phyloP scores from a whole-genome alignment of 75 land plant genomes.

The Sequoia sempervirens region DNA sequence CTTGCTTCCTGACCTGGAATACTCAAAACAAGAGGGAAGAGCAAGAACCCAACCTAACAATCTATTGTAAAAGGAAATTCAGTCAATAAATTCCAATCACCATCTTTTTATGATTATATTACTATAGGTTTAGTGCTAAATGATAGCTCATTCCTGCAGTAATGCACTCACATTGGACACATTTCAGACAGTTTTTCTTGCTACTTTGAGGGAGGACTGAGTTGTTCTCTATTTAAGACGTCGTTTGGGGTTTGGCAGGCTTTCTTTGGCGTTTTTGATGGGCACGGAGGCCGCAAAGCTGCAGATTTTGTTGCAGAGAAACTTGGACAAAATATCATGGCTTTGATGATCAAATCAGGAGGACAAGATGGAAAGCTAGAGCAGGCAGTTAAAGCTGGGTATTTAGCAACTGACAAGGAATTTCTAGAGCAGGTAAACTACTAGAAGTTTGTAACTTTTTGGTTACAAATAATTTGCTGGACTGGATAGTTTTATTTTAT shows the following conservation, averaged over 20 bases:
- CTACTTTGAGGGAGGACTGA: neutral
- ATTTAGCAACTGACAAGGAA: slow-evolving; percentile 44
- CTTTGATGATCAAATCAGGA: slow-evolving; percentile 8
- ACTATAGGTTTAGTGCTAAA: too few species aligned
- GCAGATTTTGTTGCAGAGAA: slow-evolving; percentile 35
- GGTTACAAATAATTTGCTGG: neutral
- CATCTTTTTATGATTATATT: neutral
- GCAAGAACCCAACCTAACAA: neutral
- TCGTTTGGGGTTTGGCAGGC: slow-evolving; percentile 27
- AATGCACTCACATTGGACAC: neutral
- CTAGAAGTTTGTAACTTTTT: neutral
- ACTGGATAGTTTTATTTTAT: too few species aligned
- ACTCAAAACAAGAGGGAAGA: neutral
- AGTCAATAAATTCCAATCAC: too few species aligned
- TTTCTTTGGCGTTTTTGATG: slow-evolving; percentile 65
- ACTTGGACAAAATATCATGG: slow-evolving; percentile 39
- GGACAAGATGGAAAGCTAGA: slow-evolving; percentile 10
- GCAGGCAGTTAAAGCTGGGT: slow-evolving; percentile 37
- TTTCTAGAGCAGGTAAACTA: slow-evolving; percentile 46
- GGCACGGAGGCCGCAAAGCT: slow-evolving; percentile 34
- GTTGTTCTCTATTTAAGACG: neutral
- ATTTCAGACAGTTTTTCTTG: too few species aligned
- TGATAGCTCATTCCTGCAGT: too few species aligned
- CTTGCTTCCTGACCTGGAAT: neutral
- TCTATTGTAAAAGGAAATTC: too few species aligned